Conservation (phyloP, 805 yeast species). For the Lachancea sp. region DNA sequence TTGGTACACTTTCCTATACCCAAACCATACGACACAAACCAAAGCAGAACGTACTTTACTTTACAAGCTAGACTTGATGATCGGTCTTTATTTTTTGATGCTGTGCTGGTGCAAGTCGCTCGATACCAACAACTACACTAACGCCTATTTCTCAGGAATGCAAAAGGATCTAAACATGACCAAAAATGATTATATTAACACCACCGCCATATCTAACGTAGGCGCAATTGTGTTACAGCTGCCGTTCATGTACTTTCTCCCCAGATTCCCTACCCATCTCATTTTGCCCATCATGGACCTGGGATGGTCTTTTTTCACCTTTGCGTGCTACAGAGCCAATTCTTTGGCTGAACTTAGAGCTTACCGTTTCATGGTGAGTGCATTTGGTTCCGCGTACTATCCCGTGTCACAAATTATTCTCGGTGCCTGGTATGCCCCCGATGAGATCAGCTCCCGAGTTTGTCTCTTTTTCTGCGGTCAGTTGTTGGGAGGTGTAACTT, state of each 20-base stretch:
- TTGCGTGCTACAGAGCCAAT: slow-evolving; percentile 46
- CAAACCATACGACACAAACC: slow-evolving; percentile 33
- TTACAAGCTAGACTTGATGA: slow-evolving; percentile 48
- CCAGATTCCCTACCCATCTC: slow-evolving; percentile 46
- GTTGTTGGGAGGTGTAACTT: slow-evolving; percentile 43
- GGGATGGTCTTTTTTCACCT: slow-evolving; percentile 63
- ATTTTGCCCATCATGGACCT: slow-evolving; percentile 50
- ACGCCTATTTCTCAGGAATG: slow-evolving; percentile 65
- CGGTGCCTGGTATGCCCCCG: slow-evolving; percentile 56
- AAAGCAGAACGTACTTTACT: slow-evolving; percentile 41
- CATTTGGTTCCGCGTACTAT: slow-evolving; percentile 62
- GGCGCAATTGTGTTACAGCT: slow-evolving; percentile 59
- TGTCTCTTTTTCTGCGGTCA: slow-evolving; percentile 54
- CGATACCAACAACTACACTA: slow-evolving; percentile 53
- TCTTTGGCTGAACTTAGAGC: slow-evolving; percentile 50
- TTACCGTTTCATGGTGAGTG: slow-evolving; percentile 59
- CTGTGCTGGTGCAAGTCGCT: slow-evolving; percentile 65
- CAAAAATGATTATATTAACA: slow-evolving; percentile 57
- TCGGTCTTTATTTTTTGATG: slow-evolving; percentile 51
- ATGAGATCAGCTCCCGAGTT: slow-evolving; percentile 57
- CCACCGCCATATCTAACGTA: slow-evolving; percentile 53
- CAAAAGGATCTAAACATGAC: slow-evolving; percentile 49
- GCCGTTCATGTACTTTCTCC: slow-evolving; percentile 58
- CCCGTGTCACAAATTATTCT: slow-evolving; percentile 55
- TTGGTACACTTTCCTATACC: slow-evolving; percentile 32